Base-by-base conservation (phyloP, 805 yeast species). In the Candida bentonensis region DNA sequence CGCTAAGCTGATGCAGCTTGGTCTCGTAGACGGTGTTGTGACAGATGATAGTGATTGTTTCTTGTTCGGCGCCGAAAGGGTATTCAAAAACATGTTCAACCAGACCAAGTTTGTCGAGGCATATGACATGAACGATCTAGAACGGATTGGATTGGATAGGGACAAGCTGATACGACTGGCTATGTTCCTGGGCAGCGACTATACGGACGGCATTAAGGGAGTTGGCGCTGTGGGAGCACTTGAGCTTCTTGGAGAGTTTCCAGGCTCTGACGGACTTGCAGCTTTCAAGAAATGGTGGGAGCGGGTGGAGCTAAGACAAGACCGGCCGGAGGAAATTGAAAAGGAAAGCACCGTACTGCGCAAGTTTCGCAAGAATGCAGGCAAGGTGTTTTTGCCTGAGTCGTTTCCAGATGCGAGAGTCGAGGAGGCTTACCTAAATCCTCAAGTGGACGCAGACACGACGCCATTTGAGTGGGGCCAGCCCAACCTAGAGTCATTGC, bases 21-120 rank as follows among this genome's bases (percentile, higher is more conserved):
- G 73, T 0, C 65, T 92, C 17, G 96, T 89, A 3, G 97, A 92
- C 61, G 99, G 98, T 0, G 81, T 92, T 3, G 79, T 92, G 21
- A 92, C 98, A 0, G 99, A 92, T 63, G 99, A 92, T 66, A 85
- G 95, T 51, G 99, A 92, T 71, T 87, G 94, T 42, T 92, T 92
- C 53, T 61, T 92, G 28, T 92, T 92, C 67, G 97, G 97, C 0
- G 95, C 95, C 1, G 75, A 76, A 44, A 46, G 45, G 9, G 75
- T 92, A 2, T 92, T 89, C 62, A 82, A 87, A 52, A 89, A 92
- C 61, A 80, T 92, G 89, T 92, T 92, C 65, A 87, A 82, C 56
- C 96, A 89, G 60, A 83, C 86, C 54, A 81, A 83, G 51, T 88
- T 78, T 59, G 97, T 89, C 27, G 98, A 92, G 58, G 82, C 80